Percentiles rank a stretch among this genome's conserved stretches.
These are phyloP conservation scores for Cichorium intybus DNA, from an alignment of 140 eudicot genomes.

Conservation along the genomic window DNA sequence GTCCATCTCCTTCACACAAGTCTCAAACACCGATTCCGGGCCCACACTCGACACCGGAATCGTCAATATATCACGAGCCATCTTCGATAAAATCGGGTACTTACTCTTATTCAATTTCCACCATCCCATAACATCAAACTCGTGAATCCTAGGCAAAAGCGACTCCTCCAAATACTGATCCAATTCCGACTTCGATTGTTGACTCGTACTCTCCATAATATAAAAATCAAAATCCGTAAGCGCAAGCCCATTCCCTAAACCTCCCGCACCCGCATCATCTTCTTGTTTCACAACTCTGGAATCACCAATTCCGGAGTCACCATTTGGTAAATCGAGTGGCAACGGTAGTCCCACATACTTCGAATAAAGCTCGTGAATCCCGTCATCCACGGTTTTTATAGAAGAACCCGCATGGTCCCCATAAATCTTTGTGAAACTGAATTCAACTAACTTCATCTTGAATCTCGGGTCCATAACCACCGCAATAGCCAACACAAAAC, in stretches of 20 bases:
- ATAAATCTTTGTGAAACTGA: slow-evolving; percentile 78
- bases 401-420: slow-evolving; percentile 64
- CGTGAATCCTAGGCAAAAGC: slow-evolving; percentile 77
- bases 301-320: slow-evolving; percentile 44
- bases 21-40: slow-evolving; percentile 54
- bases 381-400: slow-evolving; percentile 74
- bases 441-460: slow-evolving; percentile 90
- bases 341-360: slow-evolving; percentile 54
- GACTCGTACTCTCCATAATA: slow-evolving; percentile 75
- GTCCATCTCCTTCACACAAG: slow-evolving; percentile 68
- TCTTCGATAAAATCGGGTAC: slow-evolving; percentile 82
- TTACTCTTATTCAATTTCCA: slow-evolving; percentile 72
- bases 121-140: slow-evolving; percentile 85
- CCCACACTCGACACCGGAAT: slow-evolving; percentile 63
- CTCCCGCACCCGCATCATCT: slow-evolving; percentile 22
- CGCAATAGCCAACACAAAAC: slow-evolving; percentile 70
- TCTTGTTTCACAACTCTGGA: slow-evolving; percentile 28
- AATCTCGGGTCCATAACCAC: slow-evolving; percentile 98
- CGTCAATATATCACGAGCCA: slow-evolving; percentile 76
- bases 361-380: slow-evolving; percentile 77
- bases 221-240: slow-evolving; percentile 71
- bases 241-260: slow-evolving; percentile 45
- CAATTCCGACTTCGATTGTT: slow-evolving; percentile 62
- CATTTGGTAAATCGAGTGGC: slow-evolving; percentile 19
- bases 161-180: slow-evolving; percentile 92